Percentiles rank a stretch among this genome's conserved stretches.
These are phyloP conservation scores for Trichoderma polysporum DNA, from an alignment of 2,329 filamentous ascomycete genomes.

Conservation along the genomic window DNA sequence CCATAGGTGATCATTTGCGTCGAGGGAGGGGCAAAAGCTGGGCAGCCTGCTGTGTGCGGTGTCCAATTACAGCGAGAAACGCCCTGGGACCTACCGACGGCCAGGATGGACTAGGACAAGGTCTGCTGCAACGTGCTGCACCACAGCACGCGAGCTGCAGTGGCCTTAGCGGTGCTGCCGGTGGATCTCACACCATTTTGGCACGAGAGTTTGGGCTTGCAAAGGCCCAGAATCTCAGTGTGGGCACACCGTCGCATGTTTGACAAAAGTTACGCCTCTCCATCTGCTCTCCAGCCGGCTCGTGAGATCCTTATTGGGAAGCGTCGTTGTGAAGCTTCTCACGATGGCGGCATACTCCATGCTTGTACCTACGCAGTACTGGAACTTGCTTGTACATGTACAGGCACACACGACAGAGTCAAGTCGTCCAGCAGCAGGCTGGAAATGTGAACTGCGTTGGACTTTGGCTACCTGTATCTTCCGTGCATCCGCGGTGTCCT, in stretches of 20 bases:
- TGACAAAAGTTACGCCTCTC: slow-evolving; percentile 8
- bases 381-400: not conserved
- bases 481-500: too few species aligned
- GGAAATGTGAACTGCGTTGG: too few species aligned
- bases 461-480: too few species aligned
- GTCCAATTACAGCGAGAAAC: slow-evolving; percentile 18
- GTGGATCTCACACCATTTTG: slow-evolving; percentile 18
- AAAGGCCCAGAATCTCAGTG: slow-evolving; percentile 19
- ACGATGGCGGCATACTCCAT: not conserved
- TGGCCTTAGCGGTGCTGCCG: slow-evolving; percentile 18
- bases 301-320: not conserved
- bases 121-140: slow-evolving; percentile 19
- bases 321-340: not conserved
- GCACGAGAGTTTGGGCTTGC: slow-evolving; percentile 6
- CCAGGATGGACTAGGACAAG: slow-evolving; percentile 4
- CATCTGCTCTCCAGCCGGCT: not conserved
- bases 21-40: slow-evolving; percentile 6
- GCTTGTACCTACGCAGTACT: not conserved
- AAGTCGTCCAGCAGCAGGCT: too few species aligned
- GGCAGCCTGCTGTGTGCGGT: slow-evolving; percentile 11
- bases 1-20: not conserved
- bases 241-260: slow-evolving; percentile 20
- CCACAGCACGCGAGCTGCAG: slow-evolving; percentile 29
- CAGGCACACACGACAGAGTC: not conserved
- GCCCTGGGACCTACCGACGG: slow-evolving; percentile 20